Conservation (phyloP, 2,329 filamentous ascomycete genomes). For the Penicillium fuscoglaucum region DNA sequence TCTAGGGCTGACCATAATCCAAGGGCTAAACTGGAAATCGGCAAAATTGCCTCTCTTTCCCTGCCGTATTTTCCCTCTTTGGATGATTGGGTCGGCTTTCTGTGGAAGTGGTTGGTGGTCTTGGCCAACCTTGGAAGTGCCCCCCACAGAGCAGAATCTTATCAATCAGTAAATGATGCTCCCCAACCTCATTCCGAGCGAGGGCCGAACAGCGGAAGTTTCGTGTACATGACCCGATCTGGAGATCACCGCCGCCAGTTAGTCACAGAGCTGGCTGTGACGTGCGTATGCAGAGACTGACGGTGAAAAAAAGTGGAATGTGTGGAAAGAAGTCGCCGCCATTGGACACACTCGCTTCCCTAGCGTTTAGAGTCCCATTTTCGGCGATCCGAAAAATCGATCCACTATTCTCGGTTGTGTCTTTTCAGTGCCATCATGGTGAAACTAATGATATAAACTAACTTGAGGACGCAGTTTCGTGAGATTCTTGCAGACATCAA, state of each 20-base stretch:
- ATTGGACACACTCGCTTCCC: conserved; percentile 3
- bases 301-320: conserved; percentile 1
- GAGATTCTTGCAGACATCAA: background rate
- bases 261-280: background rate
- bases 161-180: conserved; percentile 26
- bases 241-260: background rate
- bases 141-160: conserved; percentile 17
- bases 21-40: conserved; percentile 8
- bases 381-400: conserved; percentile 1
- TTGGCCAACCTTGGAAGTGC: conserved; percentile 5
- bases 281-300: background rate
- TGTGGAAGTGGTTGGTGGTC: conserved; percentile 4
- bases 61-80: background rate
- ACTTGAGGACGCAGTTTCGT: background rate
- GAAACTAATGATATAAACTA: background rate
- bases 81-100: conserved; percentile 3
- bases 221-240: conserved; percentile 5
- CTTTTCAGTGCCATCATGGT: background rate
- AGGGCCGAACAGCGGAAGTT: conserved; percentile 22
- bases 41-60: background rate
- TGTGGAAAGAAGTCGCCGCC: conserved; percentile 1
- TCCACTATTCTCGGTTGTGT: background rate
- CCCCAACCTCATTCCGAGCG: conserved; percentile 10
- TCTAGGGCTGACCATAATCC: conserved; percentile 14
- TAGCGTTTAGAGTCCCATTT: background rate